Conservation (phyloP, 352 stramenopile species). For the Phytophthora sp. region DNA sequence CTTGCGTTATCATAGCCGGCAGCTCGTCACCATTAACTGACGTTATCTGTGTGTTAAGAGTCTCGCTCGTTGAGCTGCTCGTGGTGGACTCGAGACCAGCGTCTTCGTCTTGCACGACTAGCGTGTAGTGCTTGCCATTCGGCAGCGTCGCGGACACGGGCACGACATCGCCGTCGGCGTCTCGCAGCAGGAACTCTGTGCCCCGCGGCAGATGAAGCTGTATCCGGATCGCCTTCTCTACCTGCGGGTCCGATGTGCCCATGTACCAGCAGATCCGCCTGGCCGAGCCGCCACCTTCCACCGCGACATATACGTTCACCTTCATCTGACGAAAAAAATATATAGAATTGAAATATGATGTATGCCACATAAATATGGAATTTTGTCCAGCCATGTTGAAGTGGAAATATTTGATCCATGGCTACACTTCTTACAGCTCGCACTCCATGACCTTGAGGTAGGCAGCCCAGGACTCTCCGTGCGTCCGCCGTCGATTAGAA, state of each 20-base stretch:
- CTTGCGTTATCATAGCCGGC: constrained; percentile 9
- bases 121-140: constrained; percentile 35
- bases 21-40: constrained; percentile 11
- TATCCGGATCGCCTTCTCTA: constrained; percentile 52
- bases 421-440: constrained; percentile 25
- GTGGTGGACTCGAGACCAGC: not conserved
- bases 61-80: not conserved
- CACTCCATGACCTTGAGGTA: constrained; percentile 36
- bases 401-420: constrained; percentile 3
- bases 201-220: constrained; percentile 35
- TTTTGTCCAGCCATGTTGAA: constrained; percentile 21
- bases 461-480: constrained; percentile 13
- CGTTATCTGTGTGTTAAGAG: constrained; percentile 8
- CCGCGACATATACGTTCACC: constrained; percentile 34
- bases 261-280: constrained; percentile 61
- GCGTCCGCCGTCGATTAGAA: not conserved
- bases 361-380: constrained; percentile 19
- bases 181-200: constrained; percentile 47
- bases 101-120: constrained; percentile 35
- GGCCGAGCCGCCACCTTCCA: not conserved
- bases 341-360: constrained; percentile 7
- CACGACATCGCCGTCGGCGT: constrained; percentile 55
- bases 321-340: constrained; percentile 31
- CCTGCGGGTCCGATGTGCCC: constrained; percentile 55
- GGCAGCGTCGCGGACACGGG: constrained; percentile 45